Evolutionary conservation across 208 protist species (phyloP), one percentile per base, ranked within the genome.

Genomic region (Phytomonas sp.): DNA sequence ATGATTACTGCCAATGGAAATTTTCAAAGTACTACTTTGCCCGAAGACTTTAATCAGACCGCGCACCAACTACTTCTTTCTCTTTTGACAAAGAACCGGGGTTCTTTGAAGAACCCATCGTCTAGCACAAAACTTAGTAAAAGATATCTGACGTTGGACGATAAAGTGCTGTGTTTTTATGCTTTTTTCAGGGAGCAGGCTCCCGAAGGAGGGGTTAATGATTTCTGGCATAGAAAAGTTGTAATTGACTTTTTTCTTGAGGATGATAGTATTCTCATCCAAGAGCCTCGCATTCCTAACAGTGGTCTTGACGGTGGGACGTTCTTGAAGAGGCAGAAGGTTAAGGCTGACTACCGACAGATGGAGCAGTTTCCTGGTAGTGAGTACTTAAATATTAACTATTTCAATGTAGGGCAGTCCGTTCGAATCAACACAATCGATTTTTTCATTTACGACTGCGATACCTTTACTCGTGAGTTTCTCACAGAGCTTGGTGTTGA

Each of bases 111-210:
- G 40, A 20, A 51, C 40, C 13, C 40, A 51, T 3, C 9, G 9
- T 72, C 77, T n/a, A 56, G 68, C 46, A 72, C 74, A 66, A 15
- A 72, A 65, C 68, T 60, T 59, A 62, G 64, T 11, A 74, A 62
- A 53, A 60, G 69, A 6, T 88, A 78, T 68, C 80, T 97, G 8
- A 93, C 84, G 13, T 83, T 98, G 43, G 94, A 97, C 43, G 81
- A 96, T 68, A 97, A 98, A 72, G 94, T 98, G 37, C 83, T 99
- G 23, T 84, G 94, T 40, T 99, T 98, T 79, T 96, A 94, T 68
- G 96, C 93, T 17, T 99, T 94, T 84, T 98, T 98, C 82, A 83
- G 85, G 32, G 97, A 98, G 79, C 84, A 81, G 7, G 89, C 98
- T 17, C 81, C 92, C 28, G 97, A 99, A 72, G 91, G 84, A 9